Evolutionary conservation across 139 green algal genomes (phyloP).

Genomic region (Trebouxia sp.): DNA sequence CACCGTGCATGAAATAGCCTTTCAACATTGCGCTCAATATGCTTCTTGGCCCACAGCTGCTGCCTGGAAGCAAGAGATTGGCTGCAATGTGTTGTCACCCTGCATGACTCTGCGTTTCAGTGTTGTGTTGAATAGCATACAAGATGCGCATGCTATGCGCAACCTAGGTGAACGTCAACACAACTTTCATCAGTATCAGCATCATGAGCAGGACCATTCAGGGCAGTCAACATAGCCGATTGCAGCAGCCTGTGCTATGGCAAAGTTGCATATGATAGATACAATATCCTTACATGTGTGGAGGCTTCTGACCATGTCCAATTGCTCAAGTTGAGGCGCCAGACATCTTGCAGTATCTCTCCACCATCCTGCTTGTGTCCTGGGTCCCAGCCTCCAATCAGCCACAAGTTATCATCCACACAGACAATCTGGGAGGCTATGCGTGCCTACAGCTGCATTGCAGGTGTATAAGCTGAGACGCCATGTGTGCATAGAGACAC

Average conservation of each 20-base stretch:
- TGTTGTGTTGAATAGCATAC: too few species aligned
- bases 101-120: too few species aligned
- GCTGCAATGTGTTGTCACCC: too few species aligned
- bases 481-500: not conserved
- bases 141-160: too few species aligned
- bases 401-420: slow-evolving; percentile 38
- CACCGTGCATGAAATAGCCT: not conserved
- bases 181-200: too few species aligned
- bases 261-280: too few species aligned
- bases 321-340: slow-evolving; percentile 34
- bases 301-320: slow-evolving; percentile 21
- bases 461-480: not conserved
- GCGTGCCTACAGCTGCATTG: slow-evolving; percentile 4
- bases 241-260: too few species aligned
- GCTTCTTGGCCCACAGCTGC: too few species aligned
- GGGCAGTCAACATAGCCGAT: too few species aligned
- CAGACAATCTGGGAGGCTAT: slow-evolving; percentile 36
- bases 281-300: slow-evolving; percentile 2
- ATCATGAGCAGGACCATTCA: too few species aligned
- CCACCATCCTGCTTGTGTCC: slow-evolving; percentile 29
- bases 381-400: slow-evolving; percentile 51
- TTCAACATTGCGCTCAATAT: not conserved
- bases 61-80: too few species aligned
- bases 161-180: too few species aligned
- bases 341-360: slow-evolving; percentile 37